Base-by-base conservation (phyloP, 2,329 filamentous ascomycete species). In the Cylindrodendrum hubeiense region DNA sequence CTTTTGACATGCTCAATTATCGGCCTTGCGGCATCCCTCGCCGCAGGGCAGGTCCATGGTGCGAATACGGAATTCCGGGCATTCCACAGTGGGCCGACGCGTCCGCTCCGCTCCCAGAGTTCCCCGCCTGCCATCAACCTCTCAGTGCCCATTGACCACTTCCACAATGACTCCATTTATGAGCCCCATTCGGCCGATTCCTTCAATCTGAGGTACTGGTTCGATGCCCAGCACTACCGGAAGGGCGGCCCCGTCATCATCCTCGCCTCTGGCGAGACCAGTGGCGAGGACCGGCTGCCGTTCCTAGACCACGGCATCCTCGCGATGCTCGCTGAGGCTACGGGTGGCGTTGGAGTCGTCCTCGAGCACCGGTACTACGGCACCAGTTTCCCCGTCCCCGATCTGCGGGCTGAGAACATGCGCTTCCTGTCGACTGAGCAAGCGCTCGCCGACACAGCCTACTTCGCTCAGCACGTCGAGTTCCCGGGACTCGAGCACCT, bases 321-420 rank as follows among this genome's bases (percentile, higher is more conserved):
- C 0, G 85, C 89, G 37, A 86, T 93, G 68, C 83, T 97, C 19
- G 87, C 91, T 4, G 82, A 90, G 71, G 91, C 91, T 1, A 93
- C 91, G 0, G 82, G 89, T 61, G 94, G 94, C 1, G 80, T 97
- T 26, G 93, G 90, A 3, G 91, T 97, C 3, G 87, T 97, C 50
- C 85, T 97, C 3, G 94, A 97, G 81, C 94, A 97, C 75, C 89
- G 94, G 30, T 97, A 97, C 83, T 97, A 97, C 75, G 94, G 94
- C 60, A 85, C 84, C 13, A 95, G 92, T 76, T 90, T 91, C 59
- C 93, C 93, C 0, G 87, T 88, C 0, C 77, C 84, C 1, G 86
- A 95, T 73, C 83, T 95, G 44, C 84, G 79, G 71, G 90, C 89
- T 0, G 81, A 92, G 75, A 95, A 88, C 71, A 80, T 97, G 68